Evolutionary conservation across 192 early-diverging fungal species (phyloP).

Genomic region (Lunasporangiospora selenospora): DNA sequence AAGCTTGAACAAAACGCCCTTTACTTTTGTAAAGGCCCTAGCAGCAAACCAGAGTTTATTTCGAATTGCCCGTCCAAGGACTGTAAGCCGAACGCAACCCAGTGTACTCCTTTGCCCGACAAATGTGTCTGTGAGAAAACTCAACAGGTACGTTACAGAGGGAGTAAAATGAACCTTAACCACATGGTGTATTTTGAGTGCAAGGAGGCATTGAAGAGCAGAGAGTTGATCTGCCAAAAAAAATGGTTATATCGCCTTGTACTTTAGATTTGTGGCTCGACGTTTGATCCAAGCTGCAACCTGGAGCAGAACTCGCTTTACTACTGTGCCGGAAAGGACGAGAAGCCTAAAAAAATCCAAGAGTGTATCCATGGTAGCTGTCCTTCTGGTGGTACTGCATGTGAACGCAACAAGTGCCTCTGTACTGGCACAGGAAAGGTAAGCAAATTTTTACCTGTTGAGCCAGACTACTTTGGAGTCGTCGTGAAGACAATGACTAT

Average conservation of each 20-base stretch:
- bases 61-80: not conserved
- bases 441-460: not conserved
- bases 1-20: not conserved
- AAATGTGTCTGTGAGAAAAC: not conserved
- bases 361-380: not conserved
- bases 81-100: not conserved
- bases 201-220: too few species aligned
- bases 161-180: not conserved
- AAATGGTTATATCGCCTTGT: too few species aligned
- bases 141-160: conserved; percentile 8
- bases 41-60: not conserved
- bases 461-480: not conserved
- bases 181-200: too few species aligned
- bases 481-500: not conserved
- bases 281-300: not conserved
- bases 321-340: not conserved
- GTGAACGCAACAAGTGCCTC: not conserved
- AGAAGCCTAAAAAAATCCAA: not conserved
- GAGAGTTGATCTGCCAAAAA: too few species aligned
- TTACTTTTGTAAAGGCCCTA: not conserved
- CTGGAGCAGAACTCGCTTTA: not conserved
- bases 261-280: conserved; percentile 11
- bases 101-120: not conserved
- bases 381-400: not conserved
- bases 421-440: not conserved